Evolutionary conservation across 345 rosid genomes (phyloP).

Genomic region (Aurinia saxatilis): DNA sequence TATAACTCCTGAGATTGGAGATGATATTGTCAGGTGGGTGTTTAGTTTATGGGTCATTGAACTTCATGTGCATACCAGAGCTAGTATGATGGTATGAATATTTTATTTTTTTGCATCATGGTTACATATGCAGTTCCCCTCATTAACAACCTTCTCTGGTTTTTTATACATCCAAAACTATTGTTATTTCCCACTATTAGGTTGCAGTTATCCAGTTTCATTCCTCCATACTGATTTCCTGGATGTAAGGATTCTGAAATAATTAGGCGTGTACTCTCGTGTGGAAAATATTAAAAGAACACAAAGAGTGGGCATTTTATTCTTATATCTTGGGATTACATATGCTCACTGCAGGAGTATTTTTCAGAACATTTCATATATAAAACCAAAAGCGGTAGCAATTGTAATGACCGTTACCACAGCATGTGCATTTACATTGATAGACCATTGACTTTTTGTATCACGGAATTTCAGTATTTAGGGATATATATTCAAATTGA

Average conservation of each 20-base stretch:
- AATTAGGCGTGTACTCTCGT: too few species aligned
- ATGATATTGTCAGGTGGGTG: slow-evolving; percentile 93
- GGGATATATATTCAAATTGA: neutral
- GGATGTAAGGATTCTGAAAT: too few species aligned
- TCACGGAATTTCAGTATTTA: neutral
- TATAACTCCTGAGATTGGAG: slow-evolving; percentile 97
- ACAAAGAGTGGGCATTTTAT: neutral
- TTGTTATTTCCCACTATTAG: neutral
- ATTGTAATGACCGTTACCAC: slow-evolving; percentile 1
- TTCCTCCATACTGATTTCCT: too few species aligned
- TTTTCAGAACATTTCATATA: neutral
- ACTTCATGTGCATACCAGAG: neutral
- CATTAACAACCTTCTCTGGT: neutral
- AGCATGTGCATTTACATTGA: neutral
- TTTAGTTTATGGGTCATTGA: slow-evolving; percentile 15
- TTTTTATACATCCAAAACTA: neutral
- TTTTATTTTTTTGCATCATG: neutral
- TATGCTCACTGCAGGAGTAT: neutral
- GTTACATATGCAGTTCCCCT: neutral
- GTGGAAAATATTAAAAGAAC: too few species aligned
- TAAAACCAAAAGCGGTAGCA: neutral
- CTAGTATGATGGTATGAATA: neutral
- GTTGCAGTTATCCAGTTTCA: neutral
- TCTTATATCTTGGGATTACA: neutral
- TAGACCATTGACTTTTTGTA: neutral